phyloP scores from a whole-genome alignment of 306 rosid species.

The Argentina anserina region DNA sequence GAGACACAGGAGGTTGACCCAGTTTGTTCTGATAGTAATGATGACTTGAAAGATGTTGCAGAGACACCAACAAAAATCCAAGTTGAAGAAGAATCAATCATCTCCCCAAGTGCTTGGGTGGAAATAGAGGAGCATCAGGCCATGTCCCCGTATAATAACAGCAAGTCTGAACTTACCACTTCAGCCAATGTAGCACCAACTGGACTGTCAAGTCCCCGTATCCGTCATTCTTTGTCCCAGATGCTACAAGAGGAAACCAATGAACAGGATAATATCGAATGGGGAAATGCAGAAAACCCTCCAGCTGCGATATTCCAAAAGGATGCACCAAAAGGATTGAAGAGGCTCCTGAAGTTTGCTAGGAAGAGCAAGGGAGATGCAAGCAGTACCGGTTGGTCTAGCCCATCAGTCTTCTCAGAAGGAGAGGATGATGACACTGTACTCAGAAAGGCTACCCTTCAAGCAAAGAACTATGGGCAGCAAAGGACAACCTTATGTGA shows the following conservation, averaged over 20 bases:
- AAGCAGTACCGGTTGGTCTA: constrained; percentile 71
- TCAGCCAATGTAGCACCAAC: constrained; percentile 42
- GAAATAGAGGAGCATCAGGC: constrained; percentile 82
- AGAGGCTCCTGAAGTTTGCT: constrained; percentile 91
- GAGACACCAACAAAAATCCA: constrained; percentile 43
- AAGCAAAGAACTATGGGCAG: constrained; percentile 60
- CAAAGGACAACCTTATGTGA: constrained; percentile 52
- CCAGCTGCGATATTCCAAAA: constrained; percentile 74
- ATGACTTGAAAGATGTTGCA: constrained; percentile 38
- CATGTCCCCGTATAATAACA: constrained; percentile 41
- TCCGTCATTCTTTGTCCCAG: constrained; percentile 95
- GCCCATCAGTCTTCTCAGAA: constrained; percentile 93
- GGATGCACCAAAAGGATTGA: constrained; percentile 92
- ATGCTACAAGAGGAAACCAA: constrained; percentile 95
- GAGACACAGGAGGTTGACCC: constrained; percentile 44
- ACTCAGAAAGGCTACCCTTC: constrained; percentile 67
- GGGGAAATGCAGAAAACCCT: constrained; percentile 97
- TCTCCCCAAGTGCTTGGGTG: constrained; percentile 82
- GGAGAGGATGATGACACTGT: constrained; percentile 94
- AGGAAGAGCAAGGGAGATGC: constrained; percentile 89
- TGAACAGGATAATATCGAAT: constrained; percentile 69
- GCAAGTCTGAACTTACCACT: constrained; percentile 44
- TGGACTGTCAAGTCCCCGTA: constrained; percentile 63
- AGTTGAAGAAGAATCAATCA: constrained; percentile 70
- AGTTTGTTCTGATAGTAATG: constrained; percentile 33